A percentile compares a stretch with the other conserved stretches of the same genome.
Conservation (phyloP, 768 basidiomycete species). For the Amanita rubescens region DNA sequence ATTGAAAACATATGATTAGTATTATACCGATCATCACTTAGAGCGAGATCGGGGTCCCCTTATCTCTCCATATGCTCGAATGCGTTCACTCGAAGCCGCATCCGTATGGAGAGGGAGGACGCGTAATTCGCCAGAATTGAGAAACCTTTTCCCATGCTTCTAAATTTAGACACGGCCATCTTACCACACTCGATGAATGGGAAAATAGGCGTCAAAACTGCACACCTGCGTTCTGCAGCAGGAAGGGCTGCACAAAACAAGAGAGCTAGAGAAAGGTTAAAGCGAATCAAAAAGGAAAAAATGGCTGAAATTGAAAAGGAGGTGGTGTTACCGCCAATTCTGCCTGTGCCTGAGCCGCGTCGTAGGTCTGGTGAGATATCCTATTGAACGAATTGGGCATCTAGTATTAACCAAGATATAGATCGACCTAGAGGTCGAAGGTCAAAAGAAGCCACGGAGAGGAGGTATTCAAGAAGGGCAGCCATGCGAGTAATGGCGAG, state of each 20-base stretch:
- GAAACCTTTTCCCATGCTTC: background rate
- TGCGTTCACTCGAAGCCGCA: background rate
- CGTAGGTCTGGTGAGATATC: background rate
- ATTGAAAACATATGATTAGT: background rate
- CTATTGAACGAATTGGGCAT: background rate
- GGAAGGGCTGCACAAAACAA: background rate
- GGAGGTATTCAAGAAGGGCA: background rate
- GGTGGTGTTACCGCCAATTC: background rate
- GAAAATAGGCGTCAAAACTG: background rate
- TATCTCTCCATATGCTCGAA: background rate
- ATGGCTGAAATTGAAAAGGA: background rate
- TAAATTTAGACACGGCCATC: background rate
- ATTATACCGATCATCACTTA: background rate
- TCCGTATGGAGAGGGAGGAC: slow-evolving; percentile 1
- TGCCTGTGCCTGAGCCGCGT: background rate
- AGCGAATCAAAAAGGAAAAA: background rate
- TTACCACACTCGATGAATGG: background rate
- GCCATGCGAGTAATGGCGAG: background rate
- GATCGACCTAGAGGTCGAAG: background rate
- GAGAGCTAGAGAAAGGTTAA: background rate
- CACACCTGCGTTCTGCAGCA: background rate
- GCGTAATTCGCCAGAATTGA: background rate
- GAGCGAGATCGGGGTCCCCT: background rate
- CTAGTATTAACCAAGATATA: background rate
- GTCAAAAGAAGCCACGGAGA: background rate